phyloP scores from a whole-genome alignment of 225 moss, liverwort and hornwort species.

The Pseudoscleropodium purum region DNA sequence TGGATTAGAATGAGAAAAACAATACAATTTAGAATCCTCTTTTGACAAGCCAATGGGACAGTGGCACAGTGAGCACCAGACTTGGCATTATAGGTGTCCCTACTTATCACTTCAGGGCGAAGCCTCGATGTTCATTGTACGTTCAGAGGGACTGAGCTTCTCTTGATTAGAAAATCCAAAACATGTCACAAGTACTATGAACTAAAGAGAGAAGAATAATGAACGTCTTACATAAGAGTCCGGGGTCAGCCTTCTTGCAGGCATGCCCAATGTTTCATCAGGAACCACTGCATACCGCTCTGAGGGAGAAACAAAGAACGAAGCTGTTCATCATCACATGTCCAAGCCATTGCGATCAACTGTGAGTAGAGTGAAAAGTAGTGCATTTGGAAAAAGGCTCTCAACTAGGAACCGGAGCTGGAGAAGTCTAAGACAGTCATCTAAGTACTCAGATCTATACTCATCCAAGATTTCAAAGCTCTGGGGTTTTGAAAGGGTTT shows the following conservation, averaged over 20 bases:
- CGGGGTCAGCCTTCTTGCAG: conserved; percentile 40
- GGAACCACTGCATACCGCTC: conserved; percentile 95
- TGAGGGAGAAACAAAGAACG: conserved; percentile 65
- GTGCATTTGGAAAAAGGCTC: background rate
- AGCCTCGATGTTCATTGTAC: background rate
- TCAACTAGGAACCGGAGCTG: background rate
- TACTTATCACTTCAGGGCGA: background rate
- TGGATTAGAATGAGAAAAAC: background rate
- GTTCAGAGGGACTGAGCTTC: background rate
- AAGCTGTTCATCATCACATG: conserved; percentile 33
- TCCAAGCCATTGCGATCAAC: background rate
- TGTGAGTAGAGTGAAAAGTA: background rate
- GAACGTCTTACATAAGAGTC: conserved; percentile 10
- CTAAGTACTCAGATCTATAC: background rate
- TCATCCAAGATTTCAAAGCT: background rate
- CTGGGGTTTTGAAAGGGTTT: background rate
- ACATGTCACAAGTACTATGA: background rate
- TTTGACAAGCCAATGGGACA: background rate
- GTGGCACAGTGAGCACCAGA: background rate
- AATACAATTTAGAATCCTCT: background rate
- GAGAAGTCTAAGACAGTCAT: background rate
- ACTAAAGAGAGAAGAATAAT: background rate
- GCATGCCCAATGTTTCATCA: conserved; percentile 46
- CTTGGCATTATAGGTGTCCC: background rate
- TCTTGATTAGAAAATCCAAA: background rate